phyloP scores from a whole-genome alignment of 1,139 yeast species.

The Yamadazyma diospyri region DNA sequence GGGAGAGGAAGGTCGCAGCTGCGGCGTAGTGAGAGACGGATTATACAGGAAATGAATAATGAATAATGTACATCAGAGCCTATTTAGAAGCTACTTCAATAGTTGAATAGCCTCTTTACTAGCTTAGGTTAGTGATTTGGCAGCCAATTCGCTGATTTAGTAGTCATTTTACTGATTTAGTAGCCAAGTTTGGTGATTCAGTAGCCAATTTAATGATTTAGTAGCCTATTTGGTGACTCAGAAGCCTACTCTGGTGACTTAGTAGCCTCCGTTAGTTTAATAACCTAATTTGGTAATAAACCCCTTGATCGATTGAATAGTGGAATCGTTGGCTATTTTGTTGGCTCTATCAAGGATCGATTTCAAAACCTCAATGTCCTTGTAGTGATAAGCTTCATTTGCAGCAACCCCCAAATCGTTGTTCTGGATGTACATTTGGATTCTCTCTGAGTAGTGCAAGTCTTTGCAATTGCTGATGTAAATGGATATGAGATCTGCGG shows the following conservation, averaged over 20 bases:
- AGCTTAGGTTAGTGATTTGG: too few relatives aligned
- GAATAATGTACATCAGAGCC: too few relatives aligned
- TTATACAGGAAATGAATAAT: slow-evolving; percentile 22
- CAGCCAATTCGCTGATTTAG: too few relatives aligned
- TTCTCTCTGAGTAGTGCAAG: slow-evolving; percentile 36
- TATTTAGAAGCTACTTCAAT: too few relatives aligned
- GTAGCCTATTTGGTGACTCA: too few relatives aligned
- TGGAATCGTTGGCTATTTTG: slow-evolving; percentile 20
- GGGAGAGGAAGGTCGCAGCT: slow-evolving; percentile 62
- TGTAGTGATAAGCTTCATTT: slow-evolving; percentile 54
- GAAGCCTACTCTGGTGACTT: too few relatives aligned
- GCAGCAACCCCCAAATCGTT: slow-evolving; percentile 57
- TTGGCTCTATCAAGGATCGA: slow-evolving; percentile 25
- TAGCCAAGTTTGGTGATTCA: too few relatives aligned
- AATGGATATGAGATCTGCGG: slow-evolving; percentile 31
- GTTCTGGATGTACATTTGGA: slow-evolving; percentile 49
- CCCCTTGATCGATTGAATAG: slow-evolving; percentile 20
- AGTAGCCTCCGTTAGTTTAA: too few relatives aligned
- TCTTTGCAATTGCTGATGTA: slow-evolving; percentile 34
- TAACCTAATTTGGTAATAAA: slow-evolving; percentile 31
- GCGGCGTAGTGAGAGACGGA: slow-evolving; percentile 50
- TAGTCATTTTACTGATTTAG: too few relatives aligned
- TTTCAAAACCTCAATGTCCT: slow-evolving; percentile 45
- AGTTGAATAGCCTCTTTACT: too few relatives aligned
- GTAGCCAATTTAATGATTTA: too few relatives aligned